Evolutionary conservation across 2,329 filamentous ascomycete genomes (phyloP).

Genomic region (Pseudogymnoascus sp.): DNA sequence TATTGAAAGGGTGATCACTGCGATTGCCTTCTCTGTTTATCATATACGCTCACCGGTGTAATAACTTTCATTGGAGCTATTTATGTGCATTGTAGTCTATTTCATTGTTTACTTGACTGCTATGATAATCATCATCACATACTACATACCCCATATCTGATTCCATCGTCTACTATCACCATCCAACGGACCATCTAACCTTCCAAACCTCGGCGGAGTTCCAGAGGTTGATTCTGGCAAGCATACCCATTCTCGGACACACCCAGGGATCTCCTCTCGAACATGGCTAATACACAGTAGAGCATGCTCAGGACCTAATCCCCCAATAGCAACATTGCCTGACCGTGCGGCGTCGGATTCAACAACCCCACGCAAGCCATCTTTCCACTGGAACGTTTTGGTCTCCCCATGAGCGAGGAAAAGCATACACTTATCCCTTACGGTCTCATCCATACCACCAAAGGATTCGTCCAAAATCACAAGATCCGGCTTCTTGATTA

Average conservation of each 20-base stretch:
- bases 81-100: no score
- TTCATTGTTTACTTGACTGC: background rate
- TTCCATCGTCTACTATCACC: slow-evolving; percentile 50
- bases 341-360: slow-evolving; percentile 38
- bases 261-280: slow-evolving; percentile 79
- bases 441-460: slow-evolving; percentile 70
- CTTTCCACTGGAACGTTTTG: slow-evolving; percentile 29
- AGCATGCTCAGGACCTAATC: slow-evolving; percentile 64
- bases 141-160: slow-evolving; percentile 50
- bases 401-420: slow-evolving; percentile 63
- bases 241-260: slow-evolving; percentile 76
- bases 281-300: slow-evolving; percentile 89
- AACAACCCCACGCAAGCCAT: slow-evolving; percentile 24
- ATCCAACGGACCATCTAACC: slow-evolving; percentile 52
- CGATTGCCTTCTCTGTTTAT: background rate
- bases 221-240: slow-evolving; percentile 67
- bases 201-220: slow-evolving; percentile 52
- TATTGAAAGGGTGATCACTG: background rate
- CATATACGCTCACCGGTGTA: background rate
- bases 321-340: slow-evolving; percentile 44
- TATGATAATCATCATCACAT: background rate
- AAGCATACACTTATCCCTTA: slow-evolving; percentile 77
- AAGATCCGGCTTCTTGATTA: slow-evolving; percentile 73
- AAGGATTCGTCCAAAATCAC: slow-evolving; percentile 84
- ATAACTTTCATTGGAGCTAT: background rate